Percentiles rank a stretch among this genome's conserved stretches.
phyloP scores from a whole-genome alignment of 306 rosid genomes.

The Purshia tridentata region DNA sequence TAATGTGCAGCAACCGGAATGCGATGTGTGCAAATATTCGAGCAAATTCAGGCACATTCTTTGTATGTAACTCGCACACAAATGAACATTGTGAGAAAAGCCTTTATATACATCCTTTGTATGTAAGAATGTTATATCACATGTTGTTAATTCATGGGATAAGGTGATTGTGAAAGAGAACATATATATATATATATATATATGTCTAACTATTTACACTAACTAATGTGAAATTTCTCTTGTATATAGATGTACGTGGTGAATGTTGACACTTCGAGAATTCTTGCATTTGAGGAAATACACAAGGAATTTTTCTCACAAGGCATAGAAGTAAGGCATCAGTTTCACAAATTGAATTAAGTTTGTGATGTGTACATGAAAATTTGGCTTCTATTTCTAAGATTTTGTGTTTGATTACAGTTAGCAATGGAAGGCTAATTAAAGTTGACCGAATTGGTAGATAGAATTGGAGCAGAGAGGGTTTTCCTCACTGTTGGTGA shows the following conservation, averaged over 20 bases:
- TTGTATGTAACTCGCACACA: no score
- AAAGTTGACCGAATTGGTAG: slow-evolving; percentile 64
- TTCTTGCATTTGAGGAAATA: slow-evolving; percentile 67
- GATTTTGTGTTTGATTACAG: slow-evolving; percentile 40
- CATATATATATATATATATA: not conserved
- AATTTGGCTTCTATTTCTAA: not conserved
- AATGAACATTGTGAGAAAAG: no score
- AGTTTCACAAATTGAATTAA: not conserved
- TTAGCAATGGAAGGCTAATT: slow-evolving; percentile 75
- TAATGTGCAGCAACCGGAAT: no score
- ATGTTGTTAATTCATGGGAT: not conserved
- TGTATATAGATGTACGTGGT: slow-evolving; percentile 56
- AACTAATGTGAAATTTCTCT: not conserved
- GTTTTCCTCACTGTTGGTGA: slow-evolving; percentile 64
- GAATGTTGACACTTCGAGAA: slow-evolving; percentile 82
- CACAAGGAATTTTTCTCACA: slow-evolving; percentile 51
- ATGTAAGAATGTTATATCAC: not conserved
- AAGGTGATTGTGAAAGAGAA: not conserved
- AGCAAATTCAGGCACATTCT: no score
- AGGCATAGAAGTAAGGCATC: slow-evolving; percentile 47
- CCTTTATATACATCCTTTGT: no score
- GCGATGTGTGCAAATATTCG: no score
- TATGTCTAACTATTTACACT: not conserved
- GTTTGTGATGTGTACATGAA: not conserved
- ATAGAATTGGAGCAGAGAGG: slow-evolving; percentile 68